These are phyloP conservation scores for Exophiala sp. DNA, from an alignment of 2,329 filamentous ascomycete genomes.

Conservation along the genomic window DNA sequence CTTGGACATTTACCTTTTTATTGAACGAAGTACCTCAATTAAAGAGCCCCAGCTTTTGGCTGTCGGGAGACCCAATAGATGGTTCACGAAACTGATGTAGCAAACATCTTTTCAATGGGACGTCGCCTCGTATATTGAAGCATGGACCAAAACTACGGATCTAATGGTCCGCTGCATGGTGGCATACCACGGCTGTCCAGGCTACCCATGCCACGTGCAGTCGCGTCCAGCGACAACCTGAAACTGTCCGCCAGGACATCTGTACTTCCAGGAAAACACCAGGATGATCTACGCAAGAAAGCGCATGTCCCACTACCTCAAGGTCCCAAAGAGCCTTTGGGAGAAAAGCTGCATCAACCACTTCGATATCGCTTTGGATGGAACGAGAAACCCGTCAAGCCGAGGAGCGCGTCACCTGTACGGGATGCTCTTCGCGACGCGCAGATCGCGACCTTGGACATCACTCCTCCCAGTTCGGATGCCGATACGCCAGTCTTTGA, in stretches of 20 bases:
- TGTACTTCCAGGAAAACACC: conserved; percentile 9
- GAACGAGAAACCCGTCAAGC: conserved; percentile 7
- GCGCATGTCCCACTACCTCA: conserved; percentile 17
- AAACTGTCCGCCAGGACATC: conserved; percentile 12
- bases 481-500: conserved; percentile 21
- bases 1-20: neutral
- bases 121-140: conserved; percentile 2
- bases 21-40: neutral
- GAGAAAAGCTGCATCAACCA: conserved; percentile 20
- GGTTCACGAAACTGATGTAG: neutral
- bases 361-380: conserved; percentile 21
- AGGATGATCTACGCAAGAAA: conserved; percentile 22
- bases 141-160: conserved; percentile 24
- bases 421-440: conserved; percentile 22
- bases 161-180: conserved; percentile 16
- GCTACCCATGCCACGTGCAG: conserved; percentile 26
- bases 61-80: conserved; percentile 2
- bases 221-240: conserved; percentile 24
- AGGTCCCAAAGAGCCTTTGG: conserved; percentile 6
- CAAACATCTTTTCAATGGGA: conserved; percentile 8
- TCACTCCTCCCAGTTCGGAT: conserved; percentile 26
- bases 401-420: conserved; percentile 21
- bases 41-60: neutral
- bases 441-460: conserved; percentile 18
- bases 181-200: conserved; percentile 25